Conservation (phyloP, 2,329 filamentous ascomycete species). For the Juglanconis juglandina region DNA sequence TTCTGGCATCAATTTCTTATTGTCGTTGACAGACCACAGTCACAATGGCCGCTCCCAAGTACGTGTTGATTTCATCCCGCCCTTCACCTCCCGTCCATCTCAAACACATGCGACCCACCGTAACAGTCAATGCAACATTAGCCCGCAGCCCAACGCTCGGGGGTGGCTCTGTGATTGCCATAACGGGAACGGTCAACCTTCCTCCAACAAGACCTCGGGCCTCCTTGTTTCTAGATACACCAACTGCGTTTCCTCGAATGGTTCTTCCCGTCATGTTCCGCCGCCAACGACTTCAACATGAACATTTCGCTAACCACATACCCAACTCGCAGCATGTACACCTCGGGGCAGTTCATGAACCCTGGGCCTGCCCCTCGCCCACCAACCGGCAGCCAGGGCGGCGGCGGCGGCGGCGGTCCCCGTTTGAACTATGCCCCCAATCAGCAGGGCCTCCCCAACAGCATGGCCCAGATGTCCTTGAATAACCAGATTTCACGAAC, state of each 20-base stretch:
- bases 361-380: constrained; percentile 90
- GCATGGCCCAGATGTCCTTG: constrained; percentile 75
- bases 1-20: neutral
- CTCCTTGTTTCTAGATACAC: neutral
- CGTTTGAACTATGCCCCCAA: constrained; percentile 77
- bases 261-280: too few species aligned
- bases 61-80: neutral
- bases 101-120: neutral
- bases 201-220: neutral
- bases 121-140: neutral
- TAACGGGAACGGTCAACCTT: neutral
- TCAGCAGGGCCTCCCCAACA: constrained; percentile 65
- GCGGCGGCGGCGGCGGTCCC: constrained; percentile 57
- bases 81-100: neutral
- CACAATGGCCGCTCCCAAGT: constrained; percentile 11
- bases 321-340: constrained; percentile 47
- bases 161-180: neutral
- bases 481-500: constrained; percentile 63
- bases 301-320: constrained; percentile 8
- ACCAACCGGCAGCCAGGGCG: constrained; percentile 45
- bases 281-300: neutral
- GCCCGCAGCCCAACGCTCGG: neutral
- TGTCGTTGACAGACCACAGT: neutral
- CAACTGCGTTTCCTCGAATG: neutral
- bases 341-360: constrained; percentile 81